Base-by-base conservation (phyloP, 257 asterid species). In the Gynochthodes officinalis region DNA sequence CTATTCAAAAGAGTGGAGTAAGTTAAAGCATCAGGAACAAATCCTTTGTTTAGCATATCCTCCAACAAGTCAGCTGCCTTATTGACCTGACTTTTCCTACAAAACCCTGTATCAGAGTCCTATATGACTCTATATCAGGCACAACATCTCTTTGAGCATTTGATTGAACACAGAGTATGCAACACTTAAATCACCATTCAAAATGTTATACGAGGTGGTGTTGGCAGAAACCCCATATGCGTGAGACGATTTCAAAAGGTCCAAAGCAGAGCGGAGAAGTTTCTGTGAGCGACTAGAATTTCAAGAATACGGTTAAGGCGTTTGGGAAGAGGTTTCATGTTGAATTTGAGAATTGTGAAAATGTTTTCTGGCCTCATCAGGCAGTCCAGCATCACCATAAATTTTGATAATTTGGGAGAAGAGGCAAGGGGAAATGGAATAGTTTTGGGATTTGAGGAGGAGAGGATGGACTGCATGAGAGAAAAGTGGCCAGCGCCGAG, bases 41-140 rank as follows among this genome's bases (percentile, higher is more conserved):
- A 91, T 70, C 99, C 99, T 80, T 94, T 94, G 83, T 94, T 94
- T 84, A 91, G 63, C 98, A 94, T 94, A 81, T 94, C 99, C 83
- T 89, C 97, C 59, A 94, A 74, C 40, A 94, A 79, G 72, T 91
- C 90, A 65, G 88, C 90, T 37, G 98, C 99, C 75, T 72, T 94
- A 72, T 87, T 92, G 76, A 94, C 96, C 82, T 91, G 98, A 75
- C 97, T 87, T 87, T 88, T 94, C 81, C 99, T 84, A 76, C 99
- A 94, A 75, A 94, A 77, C 18, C 99, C 70, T 91, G 99, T 83
- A 94, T 89, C 63, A 94, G 80, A 68, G 88, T 91, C 69, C 92
- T 86, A 72, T 91, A 91, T 0, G 97, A 79, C 82, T 91, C 95
- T 65, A 89, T 84, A 70, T 94, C 85, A 4, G 97, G 99, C 69